phyloP scores from a whole-genome alignment of 345 rosid species.

The Dovyalis caffra region DNA sequence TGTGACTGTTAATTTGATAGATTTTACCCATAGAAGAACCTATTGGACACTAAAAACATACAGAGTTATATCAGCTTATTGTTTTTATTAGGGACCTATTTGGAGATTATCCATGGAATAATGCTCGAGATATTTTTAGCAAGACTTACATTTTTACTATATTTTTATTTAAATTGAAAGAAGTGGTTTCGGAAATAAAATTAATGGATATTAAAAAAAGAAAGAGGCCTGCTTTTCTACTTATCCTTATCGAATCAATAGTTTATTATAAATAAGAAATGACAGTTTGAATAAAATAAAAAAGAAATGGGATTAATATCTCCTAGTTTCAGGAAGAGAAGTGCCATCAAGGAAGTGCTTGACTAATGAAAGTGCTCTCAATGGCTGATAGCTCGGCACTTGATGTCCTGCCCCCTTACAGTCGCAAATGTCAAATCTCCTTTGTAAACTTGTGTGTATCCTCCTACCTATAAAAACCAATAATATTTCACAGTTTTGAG shows the following conservation, averaged over 20 bases:
- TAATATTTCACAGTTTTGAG: too few species aligned
- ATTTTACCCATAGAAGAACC: not conserved
- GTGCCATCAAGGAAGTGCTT: constrained; percentile 59
- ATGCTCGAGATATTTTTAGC: too few species aligned
- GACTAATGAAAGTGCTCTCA: constrained; percentile 68
- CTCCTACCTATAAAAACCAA: constrained; percentile 54
- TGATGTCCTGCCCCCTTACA: constrained; percentile 90
- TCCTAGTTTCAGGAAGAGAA: constrained; percentile 59
- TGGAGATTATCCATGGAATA: too few species aligned
- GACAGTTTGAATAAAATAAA: not conserved
- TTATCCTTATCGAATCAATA: not conserved
- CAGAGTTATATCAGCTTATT: too few species aligned
- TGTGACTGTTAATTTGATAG: too few species aligned
- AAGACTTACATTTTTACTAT: too few species aligned
- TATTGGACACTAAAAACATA: too few species aligned
- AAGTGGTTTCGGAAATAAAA: too few species aligned
- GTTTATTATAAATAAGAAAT: not conserved
- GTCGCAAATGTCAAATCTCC: constrained; percentile 74
- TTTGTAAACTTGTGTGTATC: constrained; percentile 66
- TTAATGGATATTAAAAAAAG: too few species aligned
- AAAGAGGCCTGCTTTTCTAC: not conserved
- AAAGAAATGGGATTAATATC: constrained; percentile 16
- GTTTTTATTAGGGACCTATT: not conserved
- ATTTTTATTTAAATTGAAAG: not conserved
- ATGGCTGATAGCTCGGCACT: constrained; percentile 86